Evolutionary conservation across 2,329 filamentous ascomycete genomes (phyloP), one percentile per base, ranked within the genome.

Genomic region (Fusarium subtropicale): DNA sequence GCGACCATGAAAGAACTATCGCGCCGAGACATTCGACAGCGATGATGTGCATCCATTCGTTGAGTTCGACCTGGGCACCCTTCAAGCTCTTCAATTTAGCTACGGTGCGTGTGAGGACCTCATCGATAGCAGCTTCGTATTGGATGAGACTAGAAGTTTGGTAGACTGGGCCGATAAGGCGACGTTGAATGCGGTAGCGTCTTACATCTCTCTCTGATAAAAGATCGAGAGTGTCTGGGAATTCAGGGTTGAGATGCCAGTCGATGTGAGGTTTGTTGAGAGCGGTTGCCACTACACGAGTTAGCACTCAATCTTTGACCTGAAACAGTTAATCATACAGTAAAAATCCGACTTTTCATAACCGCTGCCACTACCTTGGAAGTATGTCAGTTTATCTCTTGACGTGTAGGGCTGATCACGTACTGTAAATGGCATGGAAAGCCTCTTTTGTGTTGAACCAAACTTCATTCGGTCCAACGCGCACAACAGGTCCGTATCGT

Each of bases 31-130:
- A 85, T 64, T 87, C 85, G 31, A 87, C 83, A 2, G 80, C 81
- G 20, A 86, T 77, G 58, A 87, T 86, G 74, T 87, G 85, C 84
- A 87, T 87, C 85, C 85, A 87, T 56, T 85, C 82, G 52, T 83
- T 84, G 20, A 87, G 71, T 58, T 86, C 83, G 6, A 87, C 71
- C 30, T 81, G 77, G 2, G 73, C 69, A 0, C 82, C 83, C 1
- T 78, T 46, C 2, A 85, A 71, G 0, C 61, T 58, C 6, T 71
- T 75, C 0, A 87, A 67, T 28, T 78, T 80, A 4, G 76, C 60
- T 2, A 84, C 63, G 1, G 75, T 79, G 0, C 72, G 71, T 5
- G 73, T 60, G 9, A 86, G 67, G 1, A 84, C 83, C 0, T 63
- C 63, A 30, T 86, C 81, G 8, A 86, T 74, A 0, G 78, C 78